These are phyloP conservation scores for sorghum (Sorghum bicolor) DNA, from an alignment of 176 grass and related monocot species.

Conservation along the genomic window Sorghum_bicolor_NCBIv3 NC_012870.2:6079001-6079500, in stretches of 20 bases:
- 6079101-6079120: background rate
- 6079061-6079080: background rate
- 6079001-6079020: conserved; percentile 1
- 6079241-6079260: background rate
- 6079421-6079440: conserved; percentile 19
- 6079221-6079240: conserved; percentile 18
- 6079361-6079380: background rate
- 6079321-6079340: conserved; percentile 11
- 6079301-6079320: background rate
- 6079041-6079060: conserved; percentile 1
- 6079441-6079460: conserved; percentile 8
- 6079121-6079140: background rate
- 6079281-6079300: background rate
- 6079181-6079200: background rate
- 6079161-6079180: background rate
- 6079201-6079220: conserved; percentile 16
- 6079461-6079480: conserved; percentile 54
- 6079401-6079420: background rate
- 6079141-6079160: background rate
- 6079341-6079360: background rate
- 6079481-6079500: conserved; percentile 51
- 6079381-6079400: conserved; percentile 27
- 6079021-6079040: background rate
- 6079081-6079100: background rate
- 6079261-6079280: background rate